A percentile compares a stretch with the other conserved stretches of the same genome.
Evolutionary conservation across 2,329 filamentous ascomycete species (phyloP).

Genomic region (Achaetomium macrosporum): DNA sequence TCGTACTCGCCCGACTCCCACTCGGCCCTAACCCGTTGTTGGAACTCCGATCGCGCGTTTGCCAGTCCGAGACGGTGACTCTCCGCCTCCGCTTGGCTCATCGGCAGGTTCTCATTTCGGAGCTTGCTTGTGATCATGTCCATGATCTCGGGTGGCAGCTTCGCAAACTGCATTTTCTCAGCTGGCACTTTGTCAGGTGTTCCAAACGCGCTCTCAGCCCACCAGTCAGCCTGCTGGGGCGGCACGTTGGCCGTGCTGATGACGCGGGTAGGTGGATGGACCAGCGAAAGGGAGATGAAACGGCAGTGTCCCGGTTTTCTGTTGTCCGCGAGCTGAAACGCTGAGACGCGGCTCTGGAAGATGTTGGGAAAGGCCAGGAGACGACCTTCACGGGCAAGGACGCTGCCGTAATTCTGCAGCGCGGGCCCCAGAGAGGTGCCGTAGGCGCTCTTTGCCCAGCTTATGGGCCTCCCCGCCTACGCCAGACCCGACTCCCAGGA

Average conservation of each 20-base stretch:
- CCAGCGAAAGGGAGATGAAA: constrained; percentile 52
- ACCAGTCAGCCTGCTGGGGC: constrained; percentile 34
- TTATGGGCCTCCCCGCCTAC: too few relatives aligned
- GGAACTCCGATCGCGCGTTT: too few relatives aligned
- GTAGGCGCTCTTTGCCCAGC: too few relatives aligned
- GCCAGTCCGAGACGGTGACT: too few relatives aligned
- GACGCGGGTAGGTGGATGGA: constrained; percentile 49
- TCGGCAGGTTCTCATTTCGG: neutral
- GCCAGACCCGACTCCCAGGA: too few relatives aligned
- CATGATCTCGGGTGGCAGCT: constrained; percentile 13
- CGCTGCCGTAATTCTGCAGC: constrained; percentile 39
- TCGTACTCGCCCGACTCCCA: too few relatives aligned
- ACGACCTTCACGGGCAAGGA: constrained; percentile 37
- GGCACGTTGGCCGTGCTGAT: constrained; percentile 38
- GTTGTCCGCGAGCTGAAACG: constrained; percentile 44
- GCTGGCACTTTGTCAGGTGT: neutral
- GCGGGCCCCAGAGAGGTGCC: too few relatives aligned
- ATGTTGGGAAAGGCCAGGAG: constrained; percentile 40
- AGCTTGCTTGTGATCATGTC: neutral
- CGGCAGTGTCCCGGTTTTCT: constrained; percentile 49
- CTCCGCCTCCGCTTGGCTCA: too few relatives aligned
- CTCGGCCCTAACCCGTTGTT: too few relatives aligned
- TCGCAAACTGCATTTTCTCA: neutral
- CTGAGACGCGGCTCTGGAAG: constrained; percentile 44
- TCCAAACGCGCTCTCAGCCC: constrained; percentile 25